Base-by-base conservation (phyloP, 768 basidiomycete genomes). In the Cantharellus anzutake region DNA sequence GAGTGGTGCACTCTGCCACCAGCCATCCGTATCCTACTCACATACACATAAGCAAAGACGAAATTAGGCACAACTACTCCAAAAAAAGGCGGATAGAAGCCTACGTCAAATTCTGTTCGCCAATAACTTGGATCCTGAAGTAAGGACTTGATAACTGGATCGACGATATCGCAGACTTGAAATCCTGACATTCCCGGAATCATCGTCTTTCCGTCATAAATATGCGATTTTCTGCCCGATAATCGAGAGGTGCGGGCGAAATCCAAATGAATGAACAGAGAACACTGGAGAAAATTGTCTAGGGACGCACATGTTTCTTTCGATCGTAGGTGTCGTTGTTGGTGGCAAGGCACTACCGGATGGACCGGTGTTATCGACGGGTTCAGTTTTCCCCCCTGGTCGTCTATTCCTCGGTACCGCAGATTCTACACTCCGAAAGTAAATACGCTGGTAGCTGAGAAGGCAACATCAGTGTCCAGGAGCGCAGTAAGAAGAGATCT, bases 91-190 rank as follows among this genome's bases (percentile, higher is more conserved):
- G 38, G 41, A 11, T 11, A 14, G 4, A 34, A n/a, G 73, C 85
- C 65, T 62, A 93, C 91, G 66, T 89, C 75, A 68, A 87, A 90
- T 7, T 69, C 73, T 62, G 86, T 83, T 41, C 82, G 78, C 16
- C 86, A 71, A 51, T 80, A 83, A 14, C 80, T 76, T 3, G 80
- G 75, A 60, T 84, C 80, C 62, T 84, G 77, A 57, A 98, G 87
- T 79, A 93, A 83, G 42, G 75, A 75, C 64, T 80, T 80, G 55
- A 96, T 70, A 78, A 92, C 83, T 3, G 83, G 81, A 68, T 99
- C 96, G 4, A 75, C 71, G 63, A 99, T 86, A 68, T 99, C 96
- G 69, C 87, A 87, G 3, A 99, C 75, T 69, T 98, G 96, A 72
- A 89, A 99, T 16, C 90, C 87, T 1, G 90, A 91, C 0, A 88